Evolutionary conservation across 2,329 filamentous ascomycete species (phyloP), one percentile per base, ranked within the genome.

Genomic region (Neonectria punicea): DNA sequence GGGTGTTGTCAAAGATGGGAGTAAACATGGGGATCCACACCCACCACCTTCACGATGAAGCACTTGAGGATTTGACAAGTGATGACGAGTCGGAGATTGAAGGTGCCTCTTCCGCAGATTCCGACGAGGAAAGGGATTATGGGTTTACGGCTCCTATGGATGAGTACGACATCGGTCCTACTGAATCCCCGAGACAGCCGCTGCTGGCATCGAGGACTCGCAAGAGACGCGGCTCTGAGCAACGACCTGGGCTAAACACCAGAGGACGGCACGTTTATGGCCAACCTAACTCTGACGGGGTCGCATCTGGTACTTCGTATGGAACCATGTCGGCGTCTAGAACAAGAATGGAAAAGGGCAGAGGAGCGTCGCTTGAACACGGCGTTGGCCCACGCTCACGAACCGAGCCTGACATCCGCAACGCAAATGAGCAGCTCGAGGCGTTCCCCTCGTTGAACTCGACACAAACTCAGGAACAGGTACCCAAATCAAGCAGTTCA

Each of bases 1-100:
- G 82, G 4, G 78, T 80, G 16, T 75, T 87, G 18, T 78, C 81
- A 68, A 84, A 86, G 78, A 79, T 92, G 53, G 90, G 90, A 3
- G 84, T 92, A 22, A 92, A 84, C 69, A 83, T 93, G 66, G 90
- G 91, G 2, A 94, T 95, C 79, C 90, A 90, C 68, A 94, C 92
- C 3, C 91, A 94, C 68, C 88, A 89, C 60, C 80, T 97, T 2
- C 85, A 89, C 9, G 85, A 88, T 61, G 86, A 88, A 25, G 85
- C 91, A 11, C 81, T 92, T 4, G 81, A 83, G 11, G 76, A 80
- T 25, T 71, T 76, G 9, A 71, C 69, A 41, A 74, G 73, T 3
- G 78, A 80, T 11, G 70, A 74, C 5, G 72, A 75, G 11, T 74
- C 72, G 1, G 77, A 78, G 39, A 72, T 72, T 8, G 78, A 81